A percentile compares a stretch with the other conserved stretches of the same genome.
These are phyloP conservation scores for Xylaria polymorpha DNA, from an alignment of 2,329 filamentous ascomycete genomes.

Conservation along the genomic window DNA sequence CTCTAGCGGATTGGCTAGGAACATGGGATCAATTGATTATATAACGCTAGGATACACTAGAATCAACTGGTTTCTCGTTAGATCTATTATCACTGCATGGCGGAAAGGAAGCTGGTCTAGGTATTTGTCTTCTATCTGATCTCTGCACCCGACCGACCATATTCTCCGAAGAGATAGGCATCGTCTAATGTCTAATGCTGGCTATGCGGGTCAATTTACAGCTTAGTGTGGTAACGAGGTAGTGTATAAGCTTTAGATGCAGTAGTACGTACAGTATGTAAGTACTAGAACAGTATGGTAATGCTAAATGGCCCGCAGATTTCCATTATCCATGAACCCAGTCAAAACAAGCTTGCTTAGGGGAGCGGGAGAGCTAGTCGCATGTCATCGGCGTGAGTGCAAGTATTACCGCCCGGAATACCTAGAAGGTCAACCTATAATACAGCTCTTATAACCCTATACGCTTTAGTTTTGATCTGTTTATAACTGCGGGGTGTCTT, in stretches of 20 bases:
- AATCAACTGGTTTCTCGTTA: slow-evolving; percentile 1
- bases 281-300: neutral
- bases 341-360: slow-evolving; percentile 5
- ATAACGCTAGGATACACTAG: neutral
- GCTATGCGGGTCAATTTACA: slow-evolving; percentile 12
- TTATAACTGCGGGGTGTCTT: neutral
- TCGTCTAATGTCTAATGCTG: slow-evolving; percentile 23
- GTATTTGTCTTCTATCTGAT: slow-evolving; percentile 19
- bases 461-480: neutral
- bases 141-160: slow-evolving; percentile 20
- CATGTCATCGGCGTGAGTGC: neutral
- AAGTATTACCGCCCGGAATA: neutral
- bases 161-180: slow-evolving; percentile 23
- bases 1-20: neutral
- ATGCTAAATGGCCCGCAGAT: neutral
- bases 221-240: slow-evolving; percentile 11
- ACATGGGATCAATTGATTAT: neutral
- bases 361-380: slow-evolving; percentile 1
- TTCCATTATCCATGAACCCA: slow-evolving; percentile 11
- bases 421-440: slow-evolving; percentile 4
- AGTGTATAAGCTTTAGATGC: no score
- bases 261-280: no score
- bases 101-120: slow-evolving; percentile 10
- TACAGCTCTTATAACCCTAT: neutral
- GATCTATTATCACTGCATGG: neutral